phyloP scores from a whole-genome alignment of 2,329 filamentous ascomycete genomes.

The Trichocomaceae sp. region DNA sequence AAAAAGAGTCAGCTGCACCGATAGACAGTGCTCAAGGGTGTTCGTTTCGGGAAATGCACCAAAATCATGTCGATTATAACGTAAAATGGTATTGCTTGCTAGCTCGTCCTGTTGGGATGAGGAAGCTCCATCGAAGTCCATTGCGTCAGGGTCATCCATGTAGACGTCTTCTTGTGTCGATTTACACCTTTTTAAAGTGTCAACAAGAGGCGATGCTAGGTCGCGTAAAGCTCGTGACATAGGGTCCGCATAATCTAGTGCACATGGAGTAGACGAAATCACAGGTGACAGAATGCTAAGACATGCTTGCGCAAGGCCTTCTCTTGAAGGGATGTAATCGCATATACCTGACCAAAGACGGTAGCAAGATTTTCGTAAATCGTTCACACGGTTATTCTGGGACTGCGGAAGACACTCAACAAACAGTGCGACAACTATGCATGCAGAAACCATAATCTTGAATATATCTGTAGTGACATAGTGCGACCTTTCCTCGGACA shows the following conservation, averaged over 20 bases:
- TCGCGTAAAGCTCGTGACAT: slow-evolving; percentile 20
- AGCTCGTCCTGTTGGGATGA: slow-evolving; percentile 20
- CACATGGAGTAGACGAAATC: slow-evolving; percentile 20
- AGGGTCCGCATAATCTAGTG: slow-evolving; percentile 16
- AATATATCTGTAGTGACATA: slow-evolving; percentile 46
- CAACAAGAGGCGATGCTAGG: slow-evolving; percentile 25
- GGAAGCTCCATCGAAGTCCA: slow-evolving; percentile 41
- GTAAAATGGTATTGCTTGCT: slow-evolving; percentile 21
- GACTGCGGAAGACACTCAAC: slow-evolving; percentile 30
- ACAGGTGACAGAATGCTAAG: slow-evolving; percentile 31
- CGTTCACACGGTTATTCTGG: slow-evolving; percentile 24
- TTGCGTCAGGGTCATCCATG: slow-evolving; percentile 24
- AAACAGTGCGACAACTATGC: slow-evolving; percentile 37
- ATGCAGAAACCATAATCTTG: slow-evolving; percentile 45
- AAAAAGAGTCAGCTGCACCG: slow-evolving; percentile 30
- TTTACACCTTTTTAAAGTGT: slow-evolving; percentile 27
- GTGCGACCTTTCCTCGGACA: slow-evolving; percentile 37
- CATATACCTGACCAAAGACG: slow-evolving; percentile 32
- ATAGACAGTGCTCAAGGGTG: slow-evolving; percentile 33
- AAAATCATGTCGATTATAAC: slow-evolving; percentile 27
- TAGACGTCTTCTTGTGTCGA: slow-evolving; percentile 17
- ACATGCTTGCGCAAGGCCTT: slow-evolving; percentile 24
- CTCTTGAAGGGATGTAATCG: slow-evolving; percentile 24
- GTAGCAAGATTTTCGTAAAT: slow-evolving; percentile 23
- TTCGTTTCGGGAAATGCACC: slow-evolving; percentile 26